Evolutionary conservation across 1,139 yeast genomes (phyloP).

Genomic region (Geotrichum armillariae): DNA sequence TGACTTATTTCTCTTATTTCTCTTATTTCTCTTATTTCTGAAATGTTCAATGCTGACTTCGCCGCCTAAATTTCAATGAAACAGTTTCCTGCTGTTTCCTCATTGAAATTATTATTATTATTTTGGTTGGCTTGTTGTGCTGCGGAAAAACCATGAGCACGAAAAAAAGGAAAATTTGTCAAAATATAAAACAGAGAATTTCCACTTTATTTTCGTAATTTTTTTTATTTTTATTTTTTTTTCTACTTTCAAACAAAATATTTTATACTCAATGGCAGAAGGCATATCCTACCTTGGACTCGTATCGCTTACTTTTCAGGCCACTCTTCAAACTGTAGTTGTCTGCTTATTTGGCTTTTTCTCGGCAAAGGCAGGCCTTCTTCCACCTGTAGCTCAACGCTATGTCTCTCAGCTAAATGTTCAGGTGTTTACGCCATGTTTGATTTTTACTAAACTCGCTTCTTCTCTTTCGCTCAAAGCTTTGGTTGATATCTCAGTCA

Average conservation of each 20-base stretch:
- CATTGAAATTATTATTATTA: too few species aligned
- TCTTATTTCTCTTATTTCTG: too few species aligned
- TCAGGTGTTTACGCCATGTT: slow-evolving; percentile 80
- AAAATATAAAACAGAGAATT: not conserved
- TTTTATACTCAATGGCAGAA: slow-evolving; percentile 14
- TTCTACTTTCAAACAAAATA: not conserved
- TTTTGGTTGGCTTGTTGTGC: too few species aligned
- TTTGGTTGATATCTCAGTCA: slow-evolving; percentile 65
- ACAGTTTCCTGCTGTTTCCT: too few species aligned
- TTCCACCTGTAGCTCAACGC: slow-evolving; percentile 63
- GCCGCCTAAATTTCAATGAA: too few species aligned
- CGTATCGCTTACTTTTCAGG: slow-evolving; percentile 69
- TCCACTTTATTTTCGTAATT: not conserved
- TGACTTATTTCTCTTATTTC: too few species aligned
- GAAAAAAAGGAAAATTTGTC: not conserved
- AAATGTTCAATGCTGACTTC: too few species aligned
- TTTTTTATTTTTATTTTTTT: slow-evolving; percentile 1
- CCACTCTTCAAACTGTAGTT: slow-evolving; percentile 73
- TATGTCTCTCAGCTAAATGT: slow-evolving; percentile 68
- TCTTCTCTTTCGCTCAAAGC: slow-evolving; percentile 67
- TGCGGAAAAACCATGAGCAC: not conserved
- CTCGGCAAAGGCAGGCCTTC: slow-evolving; percentile 61
- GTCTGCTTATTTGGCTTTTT: slow-evolving; percentile 71
- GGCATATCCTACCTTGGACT: slow-evolving; percentile 54
- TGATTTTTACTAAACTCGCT: slow-evolving; percentile 78